Percentiles rank a stretch among this genome's conserved stretches.
Evolutionary conservation across 352 stramenopile genomes (phyloP).

Genomic region (Phytophthora lateralis): DNA sequence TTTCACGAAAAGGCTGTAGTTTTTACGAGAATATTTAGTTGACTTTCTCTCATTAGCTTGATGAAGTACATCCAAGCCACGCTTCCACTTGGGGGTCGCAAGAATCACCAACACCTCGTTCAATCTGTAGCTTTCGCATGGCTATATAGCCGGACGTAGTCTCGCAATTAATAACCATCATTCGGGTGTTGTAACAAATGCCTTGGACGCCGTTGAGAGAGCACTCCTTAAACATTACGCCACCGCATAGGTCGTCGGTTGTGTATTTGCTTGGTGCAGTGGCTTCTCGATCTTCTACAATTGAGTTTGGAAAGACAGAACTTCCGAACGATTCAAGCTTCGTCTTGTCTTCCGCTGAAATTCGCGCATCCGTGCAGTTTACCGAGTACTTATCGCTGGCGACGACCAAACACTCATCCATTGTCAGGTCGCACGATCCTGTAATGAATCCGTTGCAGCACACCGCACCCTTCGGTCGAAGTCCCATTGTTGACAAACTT

Average conservation of each 20-base stretch:
- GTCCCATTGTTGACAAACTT: conserved; percentile 18
- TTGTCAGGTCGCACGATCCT: conserved; percentile 15
- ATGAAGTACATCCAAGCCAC: conserved; percentile 32
- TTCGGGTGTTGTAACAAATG: conserved; percentile 40
- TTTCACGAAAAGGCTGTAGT: no score
- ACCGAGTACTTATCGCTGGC: conserved; percentile 19
- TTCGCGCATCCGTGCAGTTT: conserved; percentile 12
- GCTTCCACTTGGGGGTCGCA: conserved; percentile 35
- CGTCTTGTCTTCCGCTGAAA: conserved; percentile 7
- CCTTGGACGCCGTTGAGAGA: conserved; percentile 18
- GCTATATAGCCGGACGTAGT: conserved; percentile 13
- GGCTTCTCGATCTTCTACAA: conserved; percentile 12
- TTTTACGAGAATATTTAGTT: no score
- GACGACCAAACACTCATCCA: conserved; percentile 23
- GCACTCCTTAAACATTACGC: conserved; percentile 39
- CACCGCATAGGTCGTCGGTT: conserved; percentile 32
- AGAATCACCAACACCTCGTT: conserved; percentile 14
- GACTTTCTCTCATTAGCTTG: background rate
- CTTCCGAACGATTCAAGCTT: conserved; percentile 6
- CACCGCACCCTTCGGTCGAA: conserved; percentile 23
- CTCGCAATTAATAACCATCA: conserved; percentile 37
- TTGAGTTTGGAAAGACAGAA: conserved; percentile 4
- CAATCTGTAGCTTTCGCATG: conserved; percentile 35
- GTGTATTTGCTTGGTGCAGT: conserved; percentile 27
- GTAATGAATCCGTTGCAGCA: conserved; percentile 40